Percentiles rank a stretch among this genome's conserved stretches.
phyloP scores from a whole-genome alignment of 257 asterid species.

The Eucommia ulmoides region DNA sequence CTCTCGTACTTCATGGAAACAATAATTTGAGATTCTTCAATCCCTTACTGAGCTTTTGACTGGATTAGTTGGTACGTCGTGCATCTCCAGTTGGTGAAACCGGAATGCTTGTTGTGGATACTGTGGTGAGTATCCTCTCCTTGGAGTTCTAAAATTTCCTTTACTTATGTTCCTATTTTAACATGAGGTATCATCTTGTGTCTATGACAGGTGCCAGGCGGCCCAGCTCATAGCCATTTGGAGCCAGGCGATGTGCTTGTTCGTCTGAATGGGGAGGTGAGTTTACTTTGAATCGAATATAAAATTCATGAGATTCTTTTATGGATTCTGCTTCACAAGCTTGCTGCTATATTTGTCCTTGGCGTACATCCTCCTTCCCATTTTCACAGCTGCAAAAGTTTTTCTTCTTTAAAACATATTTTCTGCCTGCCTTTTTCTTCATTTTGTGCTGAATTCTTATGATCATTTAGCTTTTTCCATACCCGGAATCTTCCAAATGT shows the following conservation, averaged over 20 bases:
- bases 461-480: conserved; percentile 7
- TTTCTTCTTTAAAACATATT: too few species aligned
- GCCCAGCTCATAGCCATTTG: conserved; percentile 82
- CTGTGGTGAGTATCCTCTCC: conserved; percentile 56
- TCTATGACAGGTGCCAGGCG: conserved; percentile 79
- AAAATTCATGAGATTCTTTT: too few species aligned
- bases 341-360: too few species aligned
- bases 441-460: background rate
- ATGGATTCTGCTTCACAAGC: too few species aligned
- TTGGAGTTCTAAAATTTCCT: conserved; percentile 6
- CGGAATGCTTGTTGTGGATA: conserved; percentile 98
- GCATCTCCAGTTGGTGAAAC: conserved; percentile 92
- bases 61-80: conserved; percentile 68
- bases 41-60: conserved; percentile 9
- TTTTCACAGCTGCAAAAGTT: too few species aligned
- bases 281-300: too few species aligned
- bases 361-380: too few species aligned
- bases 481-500: too few species aligned
- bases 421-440: background rate
- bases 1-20: conserved; percentile 6
- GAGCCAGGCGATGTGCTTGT: conserved; percentile 99
- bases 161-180: conserved; percentile 1
- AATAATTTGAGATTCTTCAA: conserved; percentile 2
- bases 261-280: conserved; percentile 88
- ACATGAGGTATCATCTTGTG: conserved; percentile 1